These are phyloP conservation scores for Candida xyloterini DNA, from an alignment of 805 yeast species.

Conservation along the genomic window DNA sequence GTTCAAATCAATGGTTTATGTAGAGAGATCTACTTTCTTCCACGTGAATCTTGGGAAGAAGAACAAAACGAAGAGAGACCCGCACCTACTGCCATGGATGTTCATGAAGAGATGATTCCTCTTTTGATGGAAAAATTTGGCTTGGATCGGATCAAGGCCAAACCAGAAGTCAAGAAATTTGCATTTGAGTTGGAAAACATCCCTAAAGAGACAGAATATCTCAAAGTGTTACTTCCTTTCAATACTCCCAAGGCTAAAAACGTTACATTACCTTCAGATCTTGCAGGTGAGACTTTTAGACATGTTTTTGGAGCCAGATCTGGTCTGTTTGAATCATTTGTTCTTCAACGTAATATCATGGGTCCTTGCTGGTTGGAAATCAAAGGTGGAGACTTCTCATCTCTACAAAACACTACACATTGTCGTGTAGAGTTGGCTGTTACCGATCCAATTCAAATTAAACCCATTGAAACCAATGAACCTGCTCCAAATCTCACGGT, in stretches of 20 bases:
- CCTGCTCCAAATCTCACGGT: conserved; percentile 69
- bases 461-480: conserved; percentile 41
- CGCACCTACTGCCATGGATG: conserved; percentile 51
- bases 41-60: conserved; percentile 43
- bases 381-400: conserved; percentile 55
- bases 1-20: conserved; percentile 68
- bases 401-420: conserved; percentile 67
- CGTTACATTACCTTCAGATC: conserved; percentile 52
- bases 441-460: conserved; percentile 41
- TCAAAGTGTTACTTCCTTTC: conserved; percentile 74
- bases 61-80: conserved; percentile 33
- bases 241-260: conserved; percentile 54
- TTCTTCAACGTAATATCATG: conserved; percentile 78
- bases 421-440: conserved; percentile 68
- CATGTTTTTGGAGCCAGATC: conserved; percentile 79
- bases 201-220: conserved; percentile 76
- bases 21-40: conserved; percentile 76
- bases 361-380: conserved; percentile 97
- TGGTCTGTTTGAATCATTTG: conserved; percentile 79
- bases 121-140: conserved; percentile 62
- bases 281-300: conserved; percentile 72
- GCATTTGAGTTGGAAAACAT: conserved; percentile 83
- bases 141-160: conserved; percentile 59
- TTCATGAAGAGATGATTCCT: conserved; percentile 73
- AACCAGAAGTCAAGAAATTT: conserved; percentile 71